Percentiles rank a stretch among this genome's conserved stretches.
Evolutionary conservation across 2,329 filamentous ascomycete genomes (phyloP).

Genomic region (Ilyonectria mors-panacis): DNA sequence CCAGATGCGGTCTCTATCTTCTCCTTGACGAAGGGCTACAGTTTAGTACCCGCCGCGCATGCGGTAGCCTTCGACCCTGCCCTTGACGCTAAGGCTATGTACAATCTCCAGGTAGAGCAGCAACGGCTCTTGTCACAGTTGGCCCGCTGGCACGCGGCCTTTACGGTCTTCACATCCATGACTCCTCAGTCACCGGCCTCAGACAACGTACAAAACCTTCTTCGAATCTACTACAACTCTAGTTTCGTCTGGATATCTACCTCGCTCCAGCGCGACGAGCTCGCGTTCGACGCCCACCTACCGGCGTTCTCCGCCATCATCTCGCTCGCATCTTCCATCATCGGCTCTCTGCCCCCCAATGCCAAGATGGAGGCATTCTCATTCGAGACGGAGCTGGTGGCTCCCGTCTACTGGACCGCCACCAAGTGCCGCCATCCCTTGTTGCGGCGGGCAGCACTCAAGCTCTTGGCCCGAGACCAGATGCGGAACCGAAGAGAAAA

Average conservation of each 20-base stretch:
- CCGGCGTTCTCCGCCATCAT: conserved; percentile 56
- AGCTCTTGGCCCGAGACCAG: conserved; percentile 52
- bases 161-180: conserved; percentile 48
- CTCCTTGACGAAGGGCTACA: conserved; percentile 58
- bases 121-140: conserved; percentile 51
- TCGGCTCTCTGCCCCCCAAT: conserved; percentile 34
- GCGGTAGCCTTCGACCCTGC: conserved; percentile 46
- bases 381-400: conserved; percentile 60
- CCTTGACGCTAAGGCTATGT: conserved; percentile 43
- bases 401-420: conserved; percentile 59
- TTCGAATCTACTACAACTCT: conserved; percentile 56
- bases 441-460: conserved; percentile 56
- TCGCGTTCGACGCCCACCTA: conserved; percentile 54
- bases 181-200: conserved; percentile 34
- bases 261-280: conserved; percentile 50
- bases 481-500: conserved; percentile 56
- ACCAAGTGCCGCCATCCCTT: conserved; percentile 59
- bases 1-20: conserved; percentile 53
- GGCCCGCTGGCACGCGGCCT: conserved; percentile 51
- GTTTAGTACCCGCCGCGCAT: conserved; percentile 51
- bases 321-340: conserved; percentile 51
- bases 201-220: conserved; percentile 45
- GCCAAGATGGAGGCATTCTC: conserved; percentile 50
- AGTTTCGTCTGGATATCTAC: conserved; percentile 53
- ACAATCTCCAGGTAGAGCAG: conserved; percentile 50